Conservation (phyloP, 2,329 filamentous ascomycete species). For the Magnaporthiopsis rhizophila region DNA sequence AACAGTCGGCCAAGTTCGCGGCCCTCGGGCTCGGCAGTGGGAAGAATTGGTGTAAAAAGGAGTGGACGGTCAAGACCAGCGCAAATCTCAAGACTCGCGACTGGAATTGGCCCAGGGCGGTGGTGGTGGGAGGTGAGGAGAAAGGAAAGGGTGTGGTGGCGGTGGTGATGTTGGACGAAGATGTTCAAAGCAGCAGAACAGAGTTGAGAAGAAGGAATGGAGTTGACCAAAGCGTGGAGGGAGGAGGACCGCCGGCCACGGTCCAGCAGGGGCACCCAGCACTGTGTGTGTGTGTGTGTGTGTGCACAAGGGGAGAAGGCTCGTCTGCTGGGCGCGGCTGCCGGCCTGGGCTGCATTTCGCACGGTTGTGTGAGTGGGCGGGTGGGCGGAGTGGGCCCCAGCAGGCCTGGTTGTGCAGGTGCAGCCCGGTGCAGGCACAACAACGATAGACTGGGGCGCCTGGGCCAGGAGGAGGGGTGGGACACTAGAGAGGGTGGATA, state of each 20-base stretch:
- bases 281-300: background rate
- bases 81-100: slow-evolving; percentile 41
- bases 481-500: background rate
- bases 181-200: slow-evolving; percentile 6
- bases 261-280: background rate
- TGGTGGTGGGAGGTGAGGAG: slow-evolving; percentile 19
- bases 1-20: background rate
- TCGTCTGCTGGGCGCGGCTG: background rate
- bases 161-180: slow-evolving; percentile 9
- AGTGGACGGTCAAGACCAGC: slow-evolving; percentile 56
- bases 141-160: slow-evolving; percentile 3
- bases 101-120: slow-evolving; percentile 48
- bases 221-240: slow-evolving; percentile 3
- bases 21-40: background rate
- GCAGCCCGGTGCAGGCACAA: background rate
- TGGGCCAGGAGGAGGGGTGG: background rate
- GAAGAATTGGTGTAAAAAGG: slow-evolving; percentile 25
- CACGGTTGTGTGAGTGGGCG: background rate
- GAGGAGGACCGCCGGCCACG: background rate
- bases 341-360: background rate
- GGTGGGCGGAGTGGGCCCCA: background rate
- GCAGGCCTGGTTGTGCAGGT: background rate
- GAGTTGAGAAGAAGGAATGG: slow-evolving; percentile 4
- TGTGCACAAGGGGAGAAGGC: background rate
- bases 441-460: background rate